phyloP scores from a whole-genome alignment of 441 rosid species.

The Viola pubescens region DNA sequence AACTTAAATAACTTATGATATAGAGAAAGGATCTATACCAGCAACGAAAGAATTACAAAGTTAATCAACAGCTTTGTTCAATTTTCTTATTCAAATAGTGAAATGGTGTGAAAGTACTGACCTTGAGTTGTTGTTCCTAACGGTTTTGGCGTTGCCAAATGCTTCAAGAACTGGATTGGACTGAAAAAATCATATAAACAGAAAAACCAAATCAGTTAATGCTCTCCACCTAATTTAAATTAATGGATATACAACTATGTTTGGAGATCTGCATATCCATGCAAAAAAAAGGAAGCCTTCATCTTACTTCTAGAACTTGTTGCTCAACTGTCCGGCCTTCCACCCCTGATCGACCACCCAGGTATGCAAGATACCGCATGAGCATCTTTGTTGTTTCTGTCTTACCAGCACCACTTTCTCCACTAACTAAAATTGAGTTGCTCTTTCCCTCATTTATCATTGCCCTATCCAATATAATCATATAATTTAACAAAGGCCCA shows the following conservation, averaged over 20 bases:
- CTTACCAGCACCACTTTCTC: conserved; percentile 99
- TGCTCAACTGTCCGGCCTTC: conserved; percentile 99
- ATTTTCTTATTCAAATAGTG: background rate
- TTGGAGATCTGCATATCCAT: background rate
- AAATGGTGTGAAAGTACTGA: conserved; percentile 22
- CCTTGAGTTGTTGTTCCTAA: conserved; percentile 99
- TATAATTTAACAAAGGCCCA: conserved; percentile 1
- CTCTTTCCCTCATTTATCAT: conserved; percentile 97
- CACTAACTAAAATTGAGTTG: conserved; percentile 98
- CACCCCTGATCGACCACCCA: conserved; percentile 96
- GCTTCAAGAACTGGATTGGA: conserved; percentile 99
- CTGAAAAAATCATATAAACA: conserved; percentile 41
- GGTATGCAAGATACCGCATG: conserved; percentile 94
- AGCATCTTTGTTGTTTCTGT: conserved; percentile 99
- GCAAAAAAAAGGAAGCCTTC: conserved; percentile 3
- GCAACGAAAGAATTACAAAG: too few species aligned
- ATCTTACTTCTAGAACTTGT: conserved; percentile 93
- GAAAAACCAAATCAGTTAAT: conserved; percentile 19
- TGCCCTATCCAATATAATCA: conserved; percentile 47
- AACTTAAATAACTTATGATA: too few species aligned
- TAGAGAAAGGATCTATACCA: too few species aligned
- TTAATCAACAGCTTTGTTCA: too few species aligned
- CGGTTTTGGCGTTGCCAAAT: conserved; percentile 99
- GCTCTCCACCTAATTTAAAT: conserved; percentile 12
- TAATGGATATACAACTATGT: background rate